Evolutionary conservation across 148 eudicot genomes (phyloP).

Genomic region (Gaultheria prostrata): DNA sequence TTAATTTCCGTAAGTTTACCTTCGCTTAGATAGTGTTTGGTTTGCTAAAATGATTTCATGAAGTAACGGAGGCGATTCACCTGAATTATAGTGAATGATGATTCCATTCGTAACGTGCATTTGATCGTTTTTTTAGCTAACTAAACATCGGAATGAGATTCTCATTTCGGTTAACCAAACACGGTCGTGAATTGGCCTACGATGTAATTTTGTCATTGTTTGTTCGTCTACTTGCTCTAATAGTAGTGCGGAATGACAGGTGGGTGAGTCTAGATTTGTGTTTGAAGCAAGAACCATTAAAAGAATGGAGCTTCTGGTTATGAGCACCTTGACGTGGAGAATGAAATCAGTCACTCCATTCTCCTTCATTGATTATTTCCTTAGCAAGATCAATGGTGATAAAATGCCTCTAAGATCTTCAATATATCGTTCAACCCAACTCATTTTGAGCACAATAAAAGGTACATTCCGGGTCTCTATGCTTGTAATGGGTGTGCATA

Average conservation of each 20-base stretch:
- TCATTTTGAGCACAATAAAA: conserved; percentile 51
- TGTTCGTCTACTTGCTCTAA: conserved; percentile 4
- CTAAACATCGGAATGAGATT: background rate
- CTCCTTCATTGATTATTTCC: conserved; percentile 61
- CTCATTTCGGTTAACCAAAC: background rate
- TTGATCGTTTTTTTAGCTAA: background rate
- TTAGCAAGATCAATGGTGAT: conserved; percentile 49
- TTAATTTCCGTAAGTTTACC: background rate
- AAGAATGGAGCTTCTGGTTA: conserved; percentile 73
- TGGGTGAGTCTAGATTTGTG: conserved; percentile 46
- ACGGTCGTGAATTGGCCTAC: background rate
- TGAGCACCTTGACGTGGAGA: conserved; percentile 83
- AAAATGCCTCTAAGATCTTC: conserved; percentile 39
- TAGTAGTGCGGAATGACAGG: conserved; percentile 31
- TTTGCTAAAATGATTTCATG: background rate
- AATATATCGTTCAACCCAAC: conserved; percentile 42
- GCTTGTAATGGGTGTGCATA: background rate
- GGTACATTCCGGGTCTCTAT: conserved; percentile 33
- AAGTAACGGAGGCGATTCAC: background rate
- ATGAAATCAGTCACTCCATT: conserved; percentile 80
- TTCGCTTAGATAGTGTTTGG: background rate
- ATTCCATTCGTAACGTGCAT: background rate
- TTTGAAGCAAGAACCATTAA: conserved; percentile 69
- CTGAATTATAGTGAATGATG: background rate
- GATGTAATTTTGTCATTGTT: background rate